These are phyloP conservation scores for Carex myosuroides DNA, from an alignment of 176 grass and related monocot species.

Conservation along the genomic window DNA sequence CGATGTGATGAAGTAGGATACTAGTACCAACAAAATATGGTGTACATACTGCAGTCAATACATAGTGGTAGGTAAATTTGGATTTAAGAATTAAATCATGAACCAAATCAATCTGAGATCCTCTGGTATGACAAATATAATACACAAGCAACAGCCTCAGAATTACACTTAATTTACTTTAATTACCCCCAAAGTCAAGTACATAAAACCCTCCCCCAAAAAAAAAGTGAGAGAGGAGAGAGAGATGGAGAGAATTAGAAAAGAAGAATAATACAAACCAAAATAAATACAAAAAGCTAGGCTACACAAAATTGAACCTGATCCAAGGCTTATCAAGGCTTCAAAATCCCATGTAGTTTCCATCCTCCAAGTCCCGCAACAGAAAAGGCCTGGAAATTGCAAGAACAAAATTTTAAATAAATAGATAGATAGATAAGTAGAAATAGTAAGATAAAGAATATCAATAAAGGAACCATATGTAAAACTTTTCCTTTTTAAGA, in stretches of 20 bases:
- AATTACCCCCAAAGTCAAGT: not conserved
- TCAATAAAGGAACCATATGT: not conserved
- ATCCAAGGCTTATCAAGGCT: conserved; percentile 37
- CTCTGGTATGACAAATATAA: not conserved
- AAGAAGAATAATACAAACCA: not conserved
- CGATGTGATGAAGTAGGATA: not conserved
- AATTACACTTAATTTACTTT: not conserved
- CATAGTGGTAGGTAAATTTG: not conserved
- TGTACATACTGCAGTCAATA: not conserved
- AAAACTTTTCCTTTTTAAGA: not conserved
- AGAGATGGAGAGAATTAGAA: too few species aligned
- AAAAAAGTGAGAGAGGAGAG: not conserved
- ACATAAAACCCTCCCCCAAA: not conserved
- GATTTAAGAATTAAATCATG: not conserved
- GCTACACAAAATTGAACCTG: conserved; percentile 46
- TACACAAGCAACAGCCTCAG: not conserved
- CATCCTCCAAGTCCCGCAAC: conserved; percentile 76
- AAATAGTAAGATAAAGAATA: not conserved
- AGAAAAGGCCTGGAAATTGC: conserved; percentile 63
- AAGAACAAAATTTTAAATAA: not conserved
- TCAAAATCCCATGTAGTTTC: conserved; percentile 84
- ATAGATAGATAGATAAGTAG: not conserved
- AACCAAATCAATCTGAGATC: not conserved
- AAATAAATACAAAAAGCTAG: conserved; percentile 7
- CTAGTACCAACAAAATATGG: not conserved